Base-by-base conservation (phyloP, 2,329 filamentous ascomycete species). In the Fusarium sp. region DNA sequence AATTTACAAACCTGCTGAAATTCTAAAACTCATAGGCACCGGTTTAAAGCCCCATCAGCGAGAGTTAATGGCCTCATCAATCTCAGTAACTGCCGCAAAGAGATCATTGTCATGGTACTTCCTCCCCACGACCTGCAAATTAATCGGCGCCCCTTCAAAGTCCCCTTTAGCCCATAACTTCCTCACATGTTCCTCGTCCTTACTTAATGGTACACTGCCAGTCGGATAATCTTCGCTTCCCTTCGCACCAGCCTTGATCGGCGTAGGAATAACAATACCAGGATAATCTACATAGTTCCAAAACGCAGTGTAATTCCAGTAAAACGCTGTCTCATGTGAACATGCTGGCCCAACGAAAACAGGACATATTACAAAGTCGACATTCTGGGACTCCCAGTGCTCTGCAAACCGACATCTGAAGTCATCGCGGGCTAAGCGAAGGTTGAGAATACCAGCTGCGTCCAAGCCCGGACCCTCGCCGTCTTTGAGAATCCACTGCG, bases 271-370 rank as follows among this genome's bases (percentile, higher is more conserved):
- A 1, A 79, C 79, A 0, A 76, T 76, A 0, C 76, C 79, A 0
- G 80, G 79, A 18, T 77, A 80, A 47, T 81, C 80, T 3, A 81
- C 67, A 20, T 80, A 78, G 27, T 81, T 81, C 70, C 75, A 81
- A 9, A 80, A 71, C 8, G 78, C 76, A 0, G 79, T 81, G 58
- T 81, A 80, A 22, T 79, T 78, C 78, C 78, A 81, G 56, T 80
- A 76, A 2, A 77, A 71, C 1, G 76, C 71, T 4, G 79, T 80
- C 15, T 81, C 79, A 45, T 82, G 81, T 3, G 66, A 62, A 11
- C 75, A 72, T 0, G 81, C 81, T 0, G 80, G 78, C 1, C 79
- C 67, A 10, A 71, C 52, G 3, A 71, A 71, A 0, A 56, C 67
- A 0, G 67, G 68, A 0, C 63, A 71, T 3, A 82, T 58, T 1